phyloP scores from a whole-genome alignment of 164 flowering plant species.

The Berberis thunbergii region DNA sequence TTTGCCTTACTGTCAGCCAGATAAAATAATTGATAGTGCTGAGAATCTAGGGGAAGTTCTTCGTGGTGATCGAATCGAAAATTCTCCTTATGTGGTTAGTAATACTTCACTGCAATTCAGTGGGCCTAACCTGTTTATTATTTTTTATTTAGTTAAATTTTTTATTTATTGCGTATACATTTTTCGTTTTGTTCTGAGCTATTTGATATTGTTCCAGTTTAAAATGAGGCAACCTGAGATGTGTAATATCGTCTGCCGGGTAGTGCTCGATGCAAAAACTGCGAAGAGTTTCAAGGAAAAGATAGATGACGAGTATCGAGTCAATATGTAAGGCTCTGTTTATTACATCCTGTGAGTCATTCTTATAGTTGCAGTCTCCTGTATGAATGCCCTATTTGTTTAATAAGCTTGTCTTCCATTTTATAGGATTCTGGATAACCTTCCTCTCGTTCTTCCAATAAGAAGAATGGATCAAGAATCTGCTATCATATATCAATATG shows the following conservation, averaged over 20 bases:
- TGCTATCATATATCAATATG: constrained; percentile 59
- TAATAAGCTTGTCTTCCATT: neutral
- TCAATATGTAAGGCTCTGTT: constrained; percentile 57
- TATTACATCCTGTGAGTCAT: constrained; percentile 3
- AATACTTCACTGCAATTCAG: constrained; percentile 5
- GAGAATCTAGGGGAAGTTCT: constrained; percentile 98
- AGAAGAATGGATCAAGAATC: constrained; percentile 54
- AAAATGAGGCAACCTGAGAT: constrained; percentile 77
- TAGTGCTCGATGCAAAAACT: constrained; percentile 52
- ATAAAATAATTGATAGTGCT: constrained; percentile 62
- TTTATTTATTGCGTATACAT: too few species aligned
- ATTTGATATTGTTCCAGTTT: constrained; percentile 45
- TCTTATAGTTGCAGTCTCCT: neutral
- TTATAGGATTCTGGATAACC: constrained; percentile 87
- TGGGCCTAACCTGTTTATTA: neutral
- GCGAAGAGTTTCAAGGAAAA: constrained; percentile 81
- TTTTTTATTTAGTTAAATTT: neutral
- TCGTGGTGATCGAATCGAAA: constrained; percentile 96
- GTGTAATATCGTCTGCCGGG: constrained; percentile 63
- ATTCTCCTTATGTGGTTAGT: constrained; percentile 73
- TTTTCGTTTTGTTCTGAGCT: constrained; percentile 6
- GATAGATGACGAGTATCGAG: constrained; percentile 86
- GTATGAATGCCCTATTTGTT: neutral
- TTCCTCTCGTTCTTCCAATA: constrained; percentile 78
- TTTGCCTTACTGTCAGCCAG: constrained; percentile 64